A percentile compares a stretch with the other conserved stretches of the same genome.
These are phyloP conservation scores for Hypoxylon sp. DNA, from an alignment of 2,329 filamentous ascomycete genomes.

Conservation along the genomic window DNA sequence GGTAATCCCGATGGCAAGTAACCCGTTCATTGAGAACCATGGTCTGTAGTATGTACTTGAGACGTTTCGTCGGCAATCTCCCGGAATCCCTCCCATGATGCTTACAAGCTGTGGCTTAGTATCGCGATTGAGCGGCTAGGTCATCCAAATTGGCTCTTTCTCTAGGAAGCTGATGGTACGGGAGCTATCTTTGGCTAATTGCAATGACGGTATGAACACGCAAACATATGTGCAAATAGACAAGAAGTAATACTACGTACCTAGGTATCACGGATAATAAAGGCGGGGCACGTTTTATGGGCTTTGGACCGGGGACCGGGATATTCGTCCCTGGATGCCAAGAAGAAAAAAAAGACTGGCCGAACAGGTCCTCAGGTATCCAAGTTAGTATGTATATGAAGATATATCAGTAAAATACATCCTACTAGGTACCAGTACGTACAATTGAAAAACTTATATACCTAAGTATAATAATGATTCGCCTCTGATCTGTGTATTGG, in stretches of 20 bases:
- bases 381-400: slow-evolving; percentile 3
- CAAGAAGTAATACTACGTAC: too few relatives aligned
- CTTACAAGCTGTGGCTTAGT: not conserved
- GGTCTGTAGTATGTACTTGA: slow-evolving; percentile 22
- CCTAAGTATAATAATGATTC: too few relatives aligned
- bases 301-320: slow-evolving; percentile 22
- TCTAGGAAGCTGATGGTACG: not conserved
- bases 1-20: slow-evolving; percentile 21
- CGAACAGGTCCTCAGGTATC: slow-evolving; percentile 22
- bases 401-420: not conserved
- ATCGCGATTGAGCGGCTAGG: not conserved
- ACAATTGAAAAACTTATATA: too few relatives aligned
- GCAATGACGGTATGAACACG: slow-evolving; percentile 19
- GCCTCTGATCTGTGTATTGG: too few relatives aligned
- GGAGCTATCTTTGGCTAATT: slow-evolving; percentile 26
- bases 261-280: slow-evolving; percentile 39
- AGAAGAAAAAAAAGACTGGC: slow-evolving; percentile 30
- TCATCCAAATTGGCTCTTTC: not conserved
- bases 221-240: slow-evolving; percentile 2
- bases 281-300: slow-evolving; percentile 31
- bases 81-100: slow-evolving; percentile 25
- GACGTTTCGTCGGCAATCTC: slow-evolving; percentile 31
- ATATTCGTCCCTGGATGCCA: slow-evolving; percentile 37
- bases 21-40: slow-evolving; percentile 9
- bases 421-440: too few relatives aligned